Evolutionary conservation across 192 early-diverging fungal species (phyloP), one percentile per base, ranked within the genome.

Genomic region (Gamsiella multidivaricata): DNA sequence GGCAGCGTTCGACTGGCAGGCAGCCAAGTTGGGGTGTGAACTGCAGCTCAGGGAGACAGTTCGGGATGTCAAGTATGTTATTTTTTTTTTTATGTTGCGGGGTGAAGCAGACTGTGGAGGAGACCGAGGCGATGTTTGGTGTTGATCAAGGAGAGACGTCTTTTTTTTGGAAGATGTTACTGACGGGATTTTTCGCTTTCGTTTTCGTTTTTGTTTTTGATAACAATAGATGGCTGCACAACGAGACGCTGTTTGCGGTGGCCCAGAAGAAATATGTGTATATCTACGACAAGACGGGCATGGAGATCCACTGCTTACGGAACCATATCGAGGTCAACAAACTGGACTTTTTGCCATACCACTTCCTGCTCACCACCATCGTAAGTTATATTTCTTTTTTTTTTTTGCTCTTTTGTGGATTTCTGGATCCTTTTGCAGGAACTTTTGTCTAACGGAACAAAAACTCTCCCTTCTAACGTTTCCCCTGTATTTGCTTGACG

Each of bases 251-350:
- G 84, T 94, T 96, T 80, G 97, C 97, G 12, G 95, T 91, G 29
- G 97, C 97, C 22, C 97, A 98, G 87, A 97, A 97, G 76, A 91
- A 94, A 81, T 91, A 94, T 65, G 95, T 91, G 0, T 98, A 94
- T 65, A 95, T 98, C 47, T 98, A 98, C 80, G 96, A 98, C 82
- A 84, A 90, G 61, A 88, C 88, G 8, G 97, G 97, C 18, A 82
- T 93, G 23, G 97, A 98, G 72, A 81, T 98, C 23, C 97, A 98
- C 80, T 91, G 92, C 58, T 66, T 98, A 81, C 81, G 87, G 65
- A 88, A 92, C 42, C 94, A 95, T 78, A 86, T 89, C 22, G 92
- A 96, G 73, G 89, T 93, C 29, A 92, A 90, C 66, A 85, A 86
- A 42, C 81, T 98, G 52, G 94, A 95, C 39, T 98, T 96, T 69